Evolutionary conservation across 2,329 filamentous ascomycete species (phyloP), one percentile per base, ranked within the genome.

Genomic region (Coleophoma cylindrospora): DNA sequence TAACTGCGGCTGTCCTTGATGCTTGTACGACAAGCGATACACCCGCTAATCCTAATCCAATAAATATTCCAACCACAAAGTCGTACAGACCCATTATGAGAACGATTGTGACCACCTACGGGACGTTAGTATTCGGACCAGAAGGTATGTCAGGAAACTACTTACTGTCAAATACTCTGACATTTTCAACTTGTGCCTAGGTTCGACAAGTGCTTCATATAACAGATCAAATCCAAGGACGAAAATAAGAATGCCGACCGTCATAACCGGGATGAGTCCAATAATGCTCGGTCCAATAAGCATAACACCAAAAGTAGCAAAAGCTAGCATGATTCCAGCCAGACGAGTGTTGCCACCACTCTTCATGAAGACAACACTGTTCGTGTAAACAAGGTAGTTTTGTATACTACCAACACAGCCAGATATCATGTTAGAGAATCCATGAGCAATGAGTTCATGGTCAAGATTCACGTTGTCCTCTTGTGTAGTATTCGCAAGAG

Each of bases 301-400:
- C 81, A 96, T 86, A 40, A 97, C 81, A 2, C 84, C 84, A 61
- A 85, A 83, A 0, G 94, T 99, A 5, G 87, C 81, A 19, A 77
- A 70, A 1, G 94, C 94, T 46, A 99, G 78, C 74, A 96, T 80
- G 22, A 91, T 77, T 3, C 94, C 94, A 9, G 91, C 94, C 41
- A 95, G 72, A 45, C 94, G 84, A 61, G 83, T 91, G 64, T 95
- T 83, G 17, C 92, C 94, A 14, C 94, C 94, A 43, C 91, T 95
- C 22, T 88, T 83, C 65, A 97, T 95, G 68, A 99, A 97, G 50
- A 99, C 83, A n/a, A 96, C 81, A 55, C 91, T 96, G 66, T 99
- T 99, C 51, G 92, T 92, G 63, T 97, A 99, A 1, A 99, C 94
- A 2, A 99, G 79, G 64, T 99, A 99, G 67, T 99, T 99, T 69